Percentiles rank a stretch among this genome's conserved stretches.
Evolutionary conservation across 2,329 filamentous ascomycete species (phyloP).

Genomic region (Cladosporium cucumerinum): DNA sequence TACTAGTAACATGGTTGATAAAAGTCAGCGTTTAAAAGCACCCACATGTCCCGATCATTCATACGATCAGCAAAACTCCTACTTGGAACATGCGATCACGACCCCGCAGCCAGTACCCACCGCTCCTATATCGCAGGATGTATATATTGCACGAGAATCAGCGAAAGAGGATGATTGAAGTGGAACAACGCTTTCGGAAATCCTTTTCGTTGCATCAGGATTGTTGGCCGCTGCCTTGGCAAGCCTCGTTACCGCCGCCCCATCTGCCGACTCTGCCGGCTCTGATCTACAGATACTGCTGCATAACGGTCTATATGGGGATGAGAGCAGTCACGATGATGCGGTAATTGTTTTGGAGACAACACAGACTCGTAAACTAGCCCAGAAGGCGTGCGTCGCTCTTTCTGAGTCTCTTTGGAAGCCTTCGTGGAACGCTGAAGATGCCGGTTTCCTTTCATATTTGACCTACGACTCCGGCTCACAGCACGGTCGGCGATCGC

Average conservation of each 20-base stretch:
- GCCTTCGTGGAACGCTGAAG: not conserved
- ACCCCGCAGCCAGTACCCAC: not conserved
- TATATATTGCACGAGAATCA: not conserved
- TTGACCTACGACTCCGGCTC: not conserved
- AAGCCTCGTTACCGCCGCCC: not conserved
- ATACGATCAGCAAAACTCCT: not conserved
- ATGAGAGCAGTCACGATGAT: not conserved
- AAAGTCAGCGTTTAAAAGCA: not conserved
- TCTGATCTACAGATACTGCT: not conserved
- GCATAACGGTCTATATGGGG: not conserved
- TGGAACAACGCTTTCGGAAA: not conserved
- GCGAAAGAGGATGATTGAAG: not conserved
- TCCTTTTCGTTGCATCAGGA: not conserved
- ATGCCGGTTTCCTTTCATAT: not conserved
- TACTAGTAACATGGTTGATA: not conserved
- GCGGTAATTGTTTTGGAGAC: not conserved
- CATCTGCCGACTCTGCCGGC: not conserved
- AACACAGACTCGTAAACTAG: not conserved
- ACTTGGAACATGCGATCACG: not conserved
- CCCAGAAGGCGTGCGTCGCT: not conserved
- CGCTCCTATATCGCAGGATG: not conserved
- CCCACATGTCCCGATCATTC: not conserved
- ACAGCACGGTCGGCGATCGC: not conserved
- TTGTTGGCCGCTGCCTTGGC: not conserved
- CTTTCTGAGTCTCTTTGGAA: not conserved